Percentiles rank a stretch among this genome's conserved stretches.
phyloP scores from a whole-genome alignment of 345 rosid genomes.

The Euclidium syriacum region DNA sequence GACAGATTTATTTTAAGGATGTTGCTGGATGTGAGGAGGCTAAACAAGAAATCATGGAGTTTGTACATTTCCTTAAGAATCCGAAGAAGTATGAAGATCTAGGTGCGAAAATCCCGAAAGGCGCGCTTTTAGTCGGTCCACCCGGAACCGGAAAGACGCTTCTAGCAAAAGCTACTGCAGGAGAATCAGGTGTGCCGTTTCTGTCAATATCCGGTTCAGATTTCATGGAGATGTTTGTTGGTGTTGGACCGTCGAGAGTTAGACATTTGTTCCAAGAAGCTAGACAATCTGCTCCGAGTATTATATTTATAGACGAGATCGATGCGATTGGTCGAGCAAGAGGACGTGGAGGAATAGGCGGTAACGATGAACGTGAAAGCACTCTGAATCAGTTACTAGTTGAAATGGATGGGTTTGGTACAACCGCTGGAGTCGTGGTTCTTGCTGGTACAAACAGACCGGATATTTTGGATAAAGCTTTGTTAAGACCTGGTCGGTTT shows the following conservation, averaged over 20 bases:
- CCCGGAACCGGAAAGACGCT: constrained; percentile 99
- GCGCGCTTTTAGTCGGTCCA: constrained; percentile 92
- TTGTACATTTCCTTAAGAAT: constrained; percentile 90
- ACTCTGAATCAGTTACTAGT: constrained; percentile 87
- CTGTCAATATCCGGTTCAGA: constrained; percentile 93
- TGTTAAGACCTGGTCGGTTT: constrained; percentile 84
- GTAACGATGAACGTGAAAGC: constrained; percentile 95
- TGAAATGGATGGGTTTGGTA: constrained; percentile 98
- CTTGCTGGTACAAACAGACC: constrained; percentile 98
- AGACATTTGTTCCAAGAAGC: constrained; percentile 96
- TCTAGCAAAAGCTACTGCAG: constrained; percentile 96
- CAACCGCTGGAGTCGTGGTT: constrained; percentile 90
- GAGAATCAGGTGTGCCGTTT: constrained; percentile 91
- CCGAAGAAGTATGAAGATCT: constrained; percentile 92
- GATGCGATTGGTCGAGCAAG: constrained; percentile 97
- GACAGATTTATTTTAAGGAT: constrained; percentile 77
- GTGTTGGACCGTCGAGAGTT: constrained; percentile 97
- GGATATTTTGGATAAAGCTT: constrained; percentile 88
- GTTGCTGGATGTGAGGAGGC: constrained; percentile 99
- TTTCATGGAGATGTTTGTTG: constrained; percentile 99
- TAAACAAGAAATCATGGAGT: constrained; percentile 95
- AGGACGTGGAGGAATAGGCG: constrained; percentile 90
- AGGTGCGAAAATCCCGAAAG: constrained; percentile 95
- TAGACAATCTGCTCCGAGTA: constrained; percentile 85
- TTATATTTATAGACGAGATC: constrained; percentile 90